Conservation (phyloP, 2,329 filamentous ascomycete genomes). For the Monosporascus sp. region DNA sequence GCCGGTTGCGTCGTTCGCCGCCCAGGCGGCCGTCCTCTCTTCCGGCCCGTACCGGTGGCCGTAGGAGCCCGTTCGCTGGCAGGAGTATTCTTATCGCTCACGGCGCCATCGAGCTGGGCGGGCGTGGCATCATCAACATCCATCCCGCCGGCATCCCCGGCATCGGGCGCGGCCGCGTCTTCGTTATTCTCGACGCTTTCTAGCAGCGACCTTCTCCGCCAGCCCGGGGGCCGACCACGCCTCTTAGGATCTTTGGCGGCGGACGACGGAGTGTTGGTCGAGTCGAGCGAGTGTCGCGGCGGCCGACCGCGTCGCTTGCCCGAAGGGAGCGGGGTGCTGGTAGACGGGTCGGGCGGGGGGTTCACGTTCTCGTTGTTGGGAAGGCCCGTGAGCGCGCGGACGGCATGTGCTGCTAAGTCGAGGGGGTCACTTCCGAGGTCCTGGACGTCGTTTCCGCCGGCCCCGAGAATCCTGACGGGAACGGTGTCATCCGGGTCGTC, state of each 20-base stretch:
- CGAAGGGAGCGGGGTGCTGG: conserved; percentile 14
- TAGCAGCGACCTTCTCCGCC: conserved; percentile 22
- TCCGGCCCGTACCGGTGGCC: conserved; percentile 29
- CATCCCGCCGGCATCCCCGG: conserved; percentile 8
- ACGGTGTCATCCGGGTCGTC: conserved; percentile 40
- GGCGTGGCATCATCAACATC: conserved; percentile 4
- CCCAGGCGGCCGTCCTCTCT: conserved; percentile 15
- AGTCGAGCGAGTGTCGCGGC: conserved; percentile 11
- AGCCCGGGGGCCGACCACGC: conserved; percentile 23
- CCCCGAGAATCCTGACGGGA: conserved; percentile 11
- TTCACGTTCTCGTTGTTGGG: conserved; percentile 6
- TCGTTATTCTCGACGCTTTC: conserved; percentile 16
- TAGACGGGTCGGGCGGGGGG: not conserved
- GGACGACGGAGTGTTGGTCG: not conserved
- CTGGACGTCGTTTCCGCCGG: conserved; percentile 3
- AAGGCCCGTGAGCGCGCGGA: conserved; percentile 24
- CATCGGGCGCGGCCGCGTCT: conserved; percentile 23
- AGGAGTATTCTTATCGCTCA: conserved; percentile 11
- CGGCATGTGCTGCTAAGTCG: conserved; percentile 35
- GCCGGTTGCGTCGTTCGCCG: conserved; percentile 3
- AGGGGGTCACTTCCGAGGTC: conserved; percentile 25
- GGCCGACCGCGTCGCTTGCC: conserved; percentile 25
- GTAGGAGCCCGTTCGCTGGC: conserved; percentile 29
- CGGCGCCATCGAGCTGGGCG: not conserved
- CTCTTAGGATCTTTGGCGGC: conserved; percentile 12